These are phyloP conservation scores for Talaromyces sp. DNA, from an alignment of 2,329 filamentous ascomycete genomes.

Conservation along the genomic window DNA sequence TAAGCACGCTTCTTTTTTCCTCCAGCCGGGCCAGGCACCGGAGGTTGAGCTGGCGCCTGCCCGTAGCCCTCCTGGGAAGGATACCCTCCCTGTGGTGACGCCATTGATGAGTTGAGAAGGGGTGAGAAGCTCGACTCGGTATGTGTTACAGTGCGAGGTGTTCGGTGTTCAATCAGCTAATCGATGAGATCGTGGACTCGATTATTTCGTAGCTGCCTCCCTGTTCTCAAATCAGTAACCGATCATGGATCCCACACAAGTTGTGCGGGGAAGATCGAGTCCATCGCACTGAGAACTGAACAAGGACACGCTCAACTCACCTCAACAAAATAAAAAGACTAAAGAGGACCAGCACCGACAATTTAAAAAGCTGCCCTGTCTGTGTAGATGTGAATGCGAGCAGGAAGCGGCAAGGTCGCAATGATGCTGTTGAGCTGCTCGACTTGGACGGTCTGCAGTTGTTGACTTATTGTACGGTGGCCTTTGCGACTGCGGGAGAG, in stretches of 20 bases:
- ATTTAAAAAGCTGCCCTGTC: slow-evolving; percentile 19
- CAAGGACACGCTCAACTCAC: neutral
- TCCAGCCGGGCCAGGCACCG: slow-evolving; percentile 33
- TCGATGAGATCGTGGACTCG: slow-evolving; percentile 11
- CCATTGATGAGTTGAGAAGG: slow-evolving; percentile 35
- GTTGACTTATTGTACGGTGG: slow-evolving; percentile 34
- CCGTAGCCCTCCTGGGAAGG: slow-evolving; percentile 50
- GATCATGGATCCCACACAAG: slow-evolving; percentile 15
- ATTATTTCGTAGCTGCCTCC: slow-evolving; percentile 22
- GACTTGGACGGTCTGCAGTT: slow-evolving; percentile 13
- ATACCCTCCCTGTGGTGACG: slow-evolving; percentile 52
- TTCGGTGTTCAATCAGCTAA: neutral
- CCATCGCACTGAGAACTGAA: slow-evolving; percentile 18
- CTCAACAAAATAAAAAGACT: neutral
- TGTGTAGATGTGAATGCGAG: slow-evolving; percentile 19
- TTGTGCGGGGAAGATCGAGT: slow-evolving; percentile 18
- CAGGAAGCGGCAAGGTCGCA: slow-evolving; percentile 22
- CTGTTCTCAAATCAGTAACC: slow-evolving; percentile 24
- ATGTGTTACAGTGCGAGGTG: neutral
- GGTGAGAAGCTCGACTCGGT: neutral
- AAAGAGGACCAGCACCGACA: slow-evolving; percentile 17
- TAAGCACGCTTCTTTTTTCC: slow-evolving; percentile 83
- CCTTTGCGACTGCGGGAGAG: slow-evolving; percentile 29
- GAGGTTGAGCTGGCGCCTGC: slow-evolving; percentile 38
- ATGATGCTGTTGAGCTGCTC: slow-evolving; percentile 5